Evolutionary conservation across 2,329 filamentous ascomycete genomes (phyloP).

Genomic region (Rugonectria rugulosa): DNA sequence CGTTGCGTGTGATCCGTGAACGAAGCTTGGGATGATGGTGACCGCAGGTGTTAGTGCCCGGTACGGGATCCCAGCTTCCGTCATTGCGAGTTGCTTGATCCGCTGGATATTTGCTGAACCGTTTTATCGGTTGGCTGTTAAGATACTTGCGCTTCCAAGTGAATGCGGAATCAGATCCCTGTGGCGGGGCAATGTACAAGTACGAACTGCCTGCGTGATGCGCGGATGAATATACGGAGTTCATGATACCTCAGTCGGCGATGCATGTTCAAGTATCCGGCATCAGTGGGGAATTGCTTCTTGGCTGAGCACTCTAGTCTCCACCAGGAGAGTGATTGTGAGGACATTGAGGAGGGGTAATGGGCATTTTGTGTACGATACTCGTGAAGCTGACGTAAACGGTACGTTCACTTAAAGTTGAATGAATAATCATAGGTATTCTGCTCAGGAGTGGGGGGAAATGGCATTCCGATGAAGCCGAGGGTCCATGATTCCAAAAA

Average conservation of each 20-base stretch:
- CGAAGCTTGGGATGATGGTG: no score
- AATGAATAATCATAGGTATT: background rate
- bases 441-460: background rate
- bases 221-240: no score
- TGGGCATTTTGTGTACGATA: no score
- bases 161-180: background rate
- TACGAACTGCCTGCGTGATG: no score
- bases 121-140: no score
- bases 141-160: background rate
- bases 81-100: no score
- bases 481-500: background rate
- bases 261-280: background rate
- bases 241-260: background rate
- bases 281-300: background rate
- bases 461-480: background rate
- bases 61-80: no score
- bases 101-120: no score
- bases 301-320: background rate
- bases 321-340: background rate
- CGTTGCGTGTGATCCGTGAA: no score
- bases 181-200: background rate
- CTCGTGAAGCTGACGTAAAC: conserved; percentile 3
- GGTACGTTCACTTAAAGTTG: background rate
- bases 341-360: no score
- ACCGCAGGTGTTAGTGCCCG: no score